Percentiles rank a stretch among this genome's conserved stretches.
phyloP scores from a whole-genome alignment of 371 early-diverging fungal genomes.

The Syncephalastrum monosporum region DNA sequence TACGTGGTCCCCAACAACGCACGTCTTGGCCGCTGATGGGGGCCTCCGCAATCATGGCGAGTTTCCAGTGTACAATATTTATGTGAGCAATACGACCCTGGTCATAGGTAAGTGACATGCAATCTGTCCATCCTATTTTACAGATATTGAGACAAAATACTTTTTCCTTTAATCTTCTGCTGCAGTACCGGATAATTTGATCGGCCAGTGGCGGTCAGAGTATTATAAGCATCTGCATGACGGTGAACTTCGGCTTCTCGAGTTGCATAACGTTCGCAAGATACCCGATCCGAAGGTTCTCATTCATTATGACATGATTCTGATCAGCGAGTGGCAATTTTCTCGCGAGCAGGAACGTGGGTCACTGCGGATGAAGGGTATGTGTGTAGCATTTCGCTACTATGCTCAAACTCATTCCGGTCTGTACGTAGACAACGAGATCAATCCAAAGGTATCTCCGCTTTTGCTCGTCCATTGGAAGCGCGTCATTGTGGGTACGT shows the following conservation, averaged over 20 bases:
- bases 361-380: conserved; percentile 15
- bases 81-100: conserved; percentile 43
- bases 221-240: conserved; percentile 68
- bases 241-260: conserved; percentile 43
- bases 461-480: conserved; percentile 72
- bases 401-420: too few relatives aligned
- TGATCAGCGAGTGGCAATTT: conserved; percentile 65
- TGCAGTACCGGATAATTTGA: conserved; percentile 72
- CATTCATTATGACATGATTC: conserved; percentile 58
- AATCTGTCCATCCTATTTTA: not conserved
- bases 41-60: too few relatives aligned
- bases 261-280: conserved; percentile 37
- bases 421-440: not conserved
- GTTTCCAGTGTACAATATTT: too few relatives aligned
- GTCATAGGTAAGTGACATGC: conserved; percentile 43
- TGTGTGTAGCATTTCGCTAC: not conserved
- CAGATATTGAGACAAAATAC: not conserved
- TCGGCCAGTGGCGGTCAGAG: conserved; percentile 70
- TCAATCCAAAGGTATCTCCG: conserved; percentile 44
- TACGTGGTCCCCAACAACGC: conserved; percentile 23
- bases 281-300: conserved; percentile 55
- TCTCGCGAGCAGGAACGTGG: conserved; percentile 47
- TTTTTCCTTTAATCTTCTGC: not conserved
- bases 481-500: conserved; percentile 75
- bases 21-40: conserved; percentile 13